phyloP scores from a whole-genome alignment of 164 flowering plant genomes.

The Sextonia rubra region DNA sequence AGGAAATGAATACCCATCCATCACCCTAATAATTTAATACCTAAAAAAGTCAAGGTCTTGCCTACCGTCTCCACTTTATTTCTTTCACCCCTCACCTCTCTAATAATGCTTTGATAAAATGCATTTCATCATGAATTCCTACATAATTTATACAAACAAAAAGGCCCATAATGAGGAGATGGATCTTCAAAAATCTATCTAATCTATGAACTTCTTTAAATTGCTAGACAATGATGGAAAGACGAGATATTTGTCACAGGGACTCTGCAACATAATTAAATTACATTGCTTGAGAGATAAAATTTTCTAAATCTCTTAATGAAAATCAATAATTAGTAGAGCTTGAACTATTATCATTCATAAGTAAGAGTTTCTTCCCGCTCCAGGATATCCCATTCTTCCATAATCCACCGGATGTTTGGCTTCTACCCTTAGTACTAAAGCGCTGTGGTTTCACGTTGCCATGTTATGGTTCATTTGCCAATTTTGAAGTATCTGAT shows the following conservation, averaged over 20 bases:
- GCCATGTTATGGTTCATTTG: neutral
- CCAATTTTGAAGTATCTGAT: too few relatives aligned
- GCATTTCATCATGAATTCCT: neutral
- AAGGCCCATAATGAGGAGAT: neutral
- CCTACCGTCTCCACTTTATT: too few relatives aligned
- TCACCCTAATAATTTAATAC: too few relatives aligned
- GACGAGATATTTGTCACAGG: neutral
- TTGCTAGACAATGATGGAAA: neutral
- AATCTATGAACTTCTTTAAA: neutral
- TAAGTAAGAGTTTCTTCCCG: neutral
- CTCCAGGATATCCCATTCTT: neutral
- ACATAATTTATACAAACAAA: neutral
- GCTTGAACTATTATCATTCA: neutral
- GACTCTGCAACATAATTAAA: neutral
- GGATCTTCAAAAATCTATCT: neutral
- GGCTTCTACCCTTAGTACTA: neutral
- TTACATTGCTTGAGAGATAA: neutral
- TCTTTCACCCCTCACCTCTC: too few relatives aligned
- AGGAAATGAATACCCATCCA: too few relatives aligned
- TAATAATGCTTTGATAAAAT: too few relatives aligned
- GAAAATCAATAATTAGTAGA: too few relatives aligned
- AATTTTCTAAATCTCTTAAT: too few relatives aligned
- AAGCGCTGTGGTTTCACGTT: too few relatives aligned
- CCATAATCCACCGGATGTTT: neutral
- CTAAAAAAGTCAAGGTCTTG: too few relatives aligned